Evolutionary conservation across 257 asterid species (phyloP).

Genomic region (Penstemon barbatus): DNA sequence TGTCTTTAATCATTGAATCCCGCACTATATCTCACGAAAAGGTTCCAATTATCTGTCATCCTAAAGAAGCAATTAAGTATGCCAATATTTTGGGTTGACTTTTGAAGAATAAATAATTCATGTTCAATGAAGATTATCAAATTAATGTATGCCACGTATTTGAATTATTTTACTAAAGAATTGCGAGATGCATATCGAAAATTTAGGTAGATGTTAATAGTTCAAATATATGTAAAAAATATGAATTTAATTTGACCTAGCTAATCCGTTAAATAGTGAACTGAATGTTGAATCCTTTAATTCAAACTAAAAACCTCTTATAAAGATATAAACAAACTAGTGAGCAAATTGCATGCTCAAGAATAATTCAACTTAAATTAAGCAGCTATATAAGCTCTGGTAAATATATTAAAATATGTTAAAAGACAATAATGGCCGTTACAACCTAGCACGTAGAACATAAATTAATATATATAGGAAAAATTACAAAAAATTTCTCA

Average conservation of each 20-base stretch:
- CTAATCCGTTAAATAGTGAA: too few species aligned
- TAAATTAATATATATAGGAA: neutral
- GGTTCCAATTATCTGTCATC: neutral
- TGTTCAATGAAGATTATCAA: neutral
- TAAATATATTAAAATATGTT: neutral
- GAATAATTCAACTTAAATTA: neutral
- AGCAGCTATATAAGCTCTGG: neutral
- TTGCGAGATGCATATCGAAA: too few species aligned
- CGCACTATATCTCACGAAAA: slow-evolving; percentile 27
- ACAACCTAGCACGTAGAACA: neutral
- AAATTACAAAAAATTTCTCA: too few species aligned
- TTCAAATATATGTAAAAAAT: too few species aligned
- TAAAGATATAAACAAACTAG: too few species aligned
- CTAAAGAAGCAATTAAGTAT: neutral
- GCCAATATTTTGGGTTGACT: neutral
- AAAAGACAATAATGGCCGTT: slow-evolving; percentile 3
- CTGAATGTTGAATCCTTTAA: too few species aligned
- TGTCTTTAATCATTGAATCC: neutral
- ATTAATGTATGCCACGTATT: too few species aligned
- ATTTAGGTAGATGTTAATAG: too few species aligned
- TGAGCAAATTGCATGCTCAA: too few species aligned
- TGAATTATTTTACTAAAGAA: too few species aligned
- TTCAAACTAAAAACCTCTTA: too few species aligned
- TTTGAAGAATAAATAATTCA: neutral
- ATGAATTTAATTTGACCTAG: too few species aligned